These are phyloP conservation scores for Quercus suber DNA, from an alignment of 306 rosid genomes.

Conservation along the genomic window DNA sequence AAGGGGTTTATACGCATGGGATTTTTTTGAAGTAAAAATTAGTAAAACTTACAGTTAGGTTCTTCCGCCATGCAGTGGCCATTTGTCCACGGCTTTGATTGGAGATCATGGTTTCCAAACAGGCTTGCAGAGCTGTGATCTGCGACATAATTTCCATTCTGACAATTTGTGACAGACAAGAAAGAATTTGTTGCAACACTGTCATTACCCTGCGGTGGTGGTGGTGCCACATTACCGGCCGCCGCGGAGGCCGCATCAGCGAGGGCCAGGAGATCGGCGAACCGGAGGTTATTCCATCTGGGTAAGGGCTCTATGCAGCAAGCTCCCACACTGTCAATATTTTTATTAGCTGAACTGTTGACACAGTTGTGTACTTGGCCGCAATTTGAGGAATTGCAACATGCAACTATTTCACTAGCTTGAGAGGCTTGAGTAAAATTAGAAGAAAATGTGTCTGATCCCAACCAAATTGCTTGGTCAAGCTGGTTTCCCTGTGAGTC, in stretches of 20 bases:
- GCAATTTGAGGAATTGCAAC: neutral
- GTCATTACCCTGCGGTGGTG: neutral
- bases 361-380: neutral
- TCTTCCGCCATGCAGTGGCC: neutral
- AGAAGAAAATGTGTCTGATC: slow-evolving; percentile 1
- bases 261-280: neutral
- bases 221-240: neutral
- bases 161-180: neutral
- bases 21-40: neutral
- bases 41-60: neutral
- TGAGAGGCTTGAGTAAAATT: neutral
- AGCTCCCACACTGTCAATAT: neutral
- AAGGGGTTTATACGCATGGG: too few species aligned
- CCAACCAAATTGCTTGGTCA: neutral
- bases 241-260: neutral
- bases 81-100: neutral
- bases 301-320: neutral
- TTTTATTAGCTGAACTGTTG: neutral
- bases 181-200: neutral
- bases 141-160: neutral
- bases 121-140: neutral
- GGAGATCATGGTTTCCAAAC: neutral
- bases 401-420: neutral
- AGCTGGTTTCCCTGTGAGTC: neutral
- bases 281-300: neutral